A percentile compares a stretch with the other conserved stretches of the same genome.
Conservation (phyloP, 2,329 filamentous ascomycete species). For the Ophiocordyceps unilateralis region DNA sequence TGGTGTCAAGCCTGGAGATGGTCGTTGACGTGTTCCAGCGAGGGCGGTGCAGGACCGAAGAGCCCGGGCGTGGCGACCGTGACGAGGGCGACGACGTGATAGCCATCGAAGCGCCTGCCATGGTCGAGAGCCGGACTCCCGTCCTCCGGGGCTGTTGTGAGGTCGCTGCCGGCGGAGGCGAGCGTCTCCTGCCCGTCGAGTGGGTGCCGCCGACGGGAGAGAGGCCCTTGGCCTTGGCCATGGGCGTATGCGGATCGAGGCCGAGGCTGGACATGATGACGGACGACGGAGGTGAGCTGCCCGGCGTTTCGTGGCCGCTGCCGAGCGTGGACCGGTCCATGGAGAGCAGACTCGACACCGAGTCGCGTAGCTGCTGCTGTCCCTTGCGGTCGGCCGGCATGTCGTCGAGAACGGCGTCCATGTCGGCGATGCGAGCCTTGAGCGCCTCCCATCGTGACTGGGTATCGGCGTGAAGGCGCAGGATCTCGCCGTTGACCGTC, state of each 20-base stretch:
- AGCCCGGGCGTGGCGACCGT: constrained; percentile 24
- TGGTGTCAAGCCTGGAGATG: constrained; percentile 34
- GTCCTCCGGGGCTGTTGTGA: constrained; percentile 23
- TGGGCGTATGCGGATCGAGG: constrained; percentile 28
- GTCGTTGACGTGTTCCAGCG: constrained; percentile 59
- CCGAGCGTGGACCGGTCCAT: constrained; percentile 57
- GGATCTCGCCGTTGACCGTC: constrained; percentile 89
- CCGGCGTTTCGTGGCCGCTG: constrained; percentile 54
- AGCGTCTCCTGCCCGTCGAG: constrained; percentile 26
- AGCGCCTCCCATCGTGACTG: constrained; percentile 64
- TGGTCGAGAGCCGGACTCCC: constrained; percentile 26
- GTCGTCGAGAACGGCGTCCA: constrained; percentile 62
- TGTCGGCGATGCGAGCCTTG: constrained; percentile 58
- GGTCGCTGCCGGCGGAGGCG: constrained; percentile 28
- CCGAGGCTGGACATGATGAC: constrained; percentile 41
- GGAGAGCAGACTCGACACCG: constrained; percentile 80
- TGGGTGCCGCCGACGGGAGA: constrained; percentile 29
- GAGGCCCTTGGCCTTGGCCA: constrained; percentile 25
- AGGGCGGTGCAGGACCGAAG: constrained; percentile 39
- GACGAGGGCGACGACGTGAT: constrained; percentile 24
- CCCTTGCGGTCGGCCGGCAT: constrained; percentile 43
- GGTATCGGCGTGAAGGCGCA: constrained; percentile 73
- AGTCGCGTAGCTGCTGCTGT: constrained; percentile 75
- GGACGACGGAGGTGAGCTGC: constrained; percentile 46
- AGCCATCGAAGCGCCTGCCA: constrained; percentile 30